Evolutionary conservation across 2,329 filamentous ascomycete species (phyloP).

Genomic region (Cadophora malorum): DNA sequence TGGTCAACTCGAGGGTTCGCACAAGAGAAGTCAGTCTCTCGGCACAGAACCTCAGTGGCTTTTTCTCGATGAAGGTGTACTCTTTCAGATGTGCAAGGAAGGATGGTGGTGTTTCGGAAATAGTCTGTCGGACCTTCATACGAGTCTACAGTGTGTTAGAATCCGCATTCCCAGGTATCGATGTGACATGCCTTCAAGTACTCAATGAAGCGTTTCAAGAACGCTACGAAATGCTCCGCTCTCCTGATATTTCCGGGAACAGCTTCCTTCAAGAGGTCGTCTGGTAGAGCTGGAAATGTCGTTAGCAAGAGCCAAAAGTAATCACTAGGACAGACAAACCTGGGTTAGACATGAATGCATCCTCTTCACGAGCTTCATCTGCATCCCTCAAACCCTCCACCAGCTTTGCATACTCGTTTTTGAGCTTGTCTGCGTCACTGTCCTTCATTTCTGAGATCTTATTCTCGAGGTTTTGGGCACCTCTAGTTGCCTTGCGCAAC

Average conservation of each 20-base stretch:
- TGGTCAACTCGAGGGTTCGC: slow-evolving; percentile 91
- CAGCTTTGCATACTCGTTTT: slow-evolving; percentile 93
- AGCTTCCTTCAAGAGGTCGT: slow-evolving; percentile 93
- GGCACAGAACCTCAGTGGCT: slow-evolving; percentile 91
- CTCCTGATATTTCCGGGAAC: slow-evolving; percentile 95
- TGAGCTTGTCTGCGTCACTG: slow-evolving; percentile 92
- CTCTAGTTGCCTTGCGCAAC: slow-evolving; percentile 85
- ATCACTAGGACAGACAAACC: slow-evolving; percentile 36
- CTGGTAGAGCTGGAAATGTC: slow-evolving; percentile 70
- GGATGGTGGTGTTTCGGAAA: slow-evolving; percentile 94
- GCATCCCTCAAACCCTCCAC: slow-evolving; percentile 89
- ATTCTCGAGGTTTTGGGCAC: slow-evolving; percentile 87
- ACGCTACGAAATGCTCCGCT: slow-evolving; percentile 94
- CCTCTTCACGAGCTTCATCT: slow-evolving; percentile 89
- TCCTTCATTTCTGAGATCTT: slow-evolving; percentile 94
- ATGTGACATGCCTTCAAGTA: slow-evolving; percentile 73
- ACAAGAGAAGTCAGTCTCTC: slow-evolving; percentile 94
- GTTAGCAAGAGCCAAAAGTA: slow-evolving; percentile 22
- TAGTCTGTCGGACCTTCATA: slow-evolving; percentile 98
- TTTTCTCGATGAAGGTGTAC: slow-evolving; percentile 96
- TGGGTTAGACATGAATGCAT: slow-evolving; percentile 97
- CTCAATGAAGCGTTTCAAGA: slow-evolving; percentile 95
- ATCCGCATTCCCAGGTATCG: not conserved
- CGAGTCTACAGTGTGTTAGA: slow-evolving; percentile 66
- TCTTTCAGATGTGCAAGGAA: slow-evolving; percentile 94